Base-by-base conservation (phyloP, 331 rosid genomes). In the Ulmus americana region DNA sequence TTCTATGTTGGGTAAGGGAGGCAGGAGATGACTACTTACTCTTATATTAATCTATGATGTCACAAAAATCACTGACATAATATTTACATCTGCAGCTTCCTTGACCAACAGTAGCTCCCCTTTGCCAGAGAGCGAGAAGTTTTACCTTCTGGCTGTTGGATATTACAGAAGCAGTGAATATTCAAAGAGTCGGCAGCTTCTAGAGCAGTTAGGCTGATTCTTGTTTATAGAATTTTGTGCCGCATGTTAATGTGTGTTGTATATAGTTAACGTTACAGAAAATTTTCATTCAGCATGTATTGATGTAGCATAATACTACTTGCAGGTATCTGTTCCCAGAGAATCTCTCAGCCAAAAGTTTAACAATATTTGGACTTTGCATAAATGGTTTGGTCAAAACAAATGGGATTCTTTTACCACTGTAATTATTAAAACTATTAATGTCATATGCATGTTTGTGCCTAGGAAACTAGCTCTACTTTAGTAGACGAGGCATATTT, bases 91-190 rank as follows among this genome's bases (percentile, higher is more conserved):
- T 56, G 62, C 81, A 80, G 79, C 85, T 55, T 76, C 85, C 47
- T 70, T 76, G 68, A 77, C 85, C 49, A 73, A 68, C 44, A 52
- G 80, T 5, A 50, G 43, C 20, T 69, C 82, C 44, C 92, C 86
- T 38, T 65, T 88, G 71, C 83, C 80, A 57, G 83, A 76, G 71
- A 86, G 96, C 74, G 97, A 88, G 87, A 91, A 81, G 77, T 79
- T 91, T 9, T 91, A 91, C 80, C 90, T 86, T 76, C 81, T 91
- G 38, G 92, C 96, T 65, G 79, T 91, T 70, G 97, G 92, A 47
- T 78, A 80, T 61, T 88, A 65, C 59, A 79, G 92, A 73, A 86
- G 61, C 58, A 81, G 75, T 55, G 92, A 91, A 38, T 86, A 81
- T 79, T 68, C 95, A 50, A 88, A 74, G 71, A 84, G 95, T 64